phyloP scores from a whole-genome alignment of 176 grass and related monocot species.

The Saccharum officinarum region DNA sequence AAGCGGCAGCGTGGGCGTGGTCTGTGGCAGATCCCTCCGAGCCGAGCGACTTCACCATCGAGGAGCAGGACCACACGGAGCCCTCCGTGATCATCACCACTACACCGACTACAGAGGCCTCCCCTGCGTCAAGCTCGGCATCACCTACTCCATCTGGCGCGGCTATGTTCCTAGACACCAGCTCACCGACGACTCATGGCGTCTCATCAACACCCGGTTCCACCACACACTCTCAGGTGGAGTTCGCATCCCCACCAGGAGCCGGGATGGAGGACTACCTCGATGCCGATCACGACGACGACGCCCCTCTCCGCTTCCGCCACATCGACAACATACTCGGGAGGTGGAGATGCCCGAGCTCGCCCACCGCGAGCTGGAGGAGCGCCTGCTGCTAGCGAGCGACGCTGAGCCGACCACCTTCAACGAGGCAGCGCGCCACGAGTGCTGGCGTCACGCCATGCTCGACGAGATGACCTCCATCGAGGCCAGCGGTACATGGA shows the following conservation, averaged over 20 bases:
- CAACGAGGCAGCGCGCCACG: background rate
- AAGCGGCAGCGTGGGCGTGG: too few relatives aligned
- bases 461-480: too few relatives aligned
- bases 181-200: background rate
- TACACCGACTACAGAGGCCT: background rate
- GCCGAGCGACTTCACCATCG: too few relatives aligned
- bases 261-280: background rate
- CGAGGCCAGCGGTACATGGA: too few relatives aligned
- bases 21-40: rapidly evolving
- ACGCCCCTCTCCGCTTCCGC: background rate
- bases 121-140: background rate
- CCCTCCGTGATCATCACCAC: too few relatives aligned
- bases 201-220: too few relatives aligned
- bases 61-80: too few relatives aligned
- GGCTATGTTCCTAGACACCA: too few relatives aligned
- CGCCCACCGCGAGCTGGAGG: background rate
- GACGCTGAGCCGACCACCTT: background rate
- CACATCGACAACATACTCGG: background rate
- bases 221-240: background rate
- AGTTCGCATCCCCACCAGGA: background rate
- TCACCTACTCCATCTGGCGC: background rate
- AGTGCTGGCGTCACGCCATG: background rate
- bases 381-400: background rate
- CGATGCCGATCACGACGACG: background rate
- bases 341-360: background rate